Base-by-base conservation (phyloP, 176 grass and related monocot species). In the Aegilops bicornis region DNA sequence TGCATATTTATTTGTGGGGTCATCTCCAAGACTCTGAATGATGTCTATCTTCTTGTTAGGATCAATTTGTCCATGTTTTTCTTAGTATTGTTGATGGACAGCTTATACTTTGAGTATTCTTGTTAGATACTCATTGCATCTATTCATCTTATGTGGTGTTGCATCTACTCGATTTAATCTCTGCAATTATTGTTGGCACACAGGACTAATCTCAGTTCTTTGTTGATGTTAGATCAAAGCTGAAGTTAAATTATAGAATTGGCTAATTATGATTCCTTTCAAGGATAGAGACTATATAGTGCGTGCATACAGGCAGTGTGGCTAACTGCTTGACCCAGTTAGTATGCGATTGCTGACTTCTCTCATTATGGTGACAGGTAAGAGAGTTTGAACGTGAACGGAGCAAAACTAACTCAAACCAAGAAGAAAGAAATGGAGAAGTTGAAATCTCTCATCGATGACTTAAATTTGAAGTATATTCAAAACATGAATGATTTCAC, bases 301-400 rank as follows among this genome's bases (percentile, higher is more conserved):
- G 24, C 62, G 74, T 84, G 47, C 48, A 39, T 47, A 11, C 39
- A 67, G 6, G 59, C 30, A 5, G 1, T 75, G 23, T 60, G 6
- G 17, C 0, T 4, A 69, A 65, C 77, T 67, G 14, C 36, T 89
- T 80, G 48, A 82, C 10, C 63, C 42, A 70, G 43, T 87, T 50
- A 45, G 37, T 64, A 15, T 45, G 0, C 20, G 50, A 8, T 86
- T 80, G 66, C 39, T 92, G 30, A 97, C 89, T 93, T 84, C 17
- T 92, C 63, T 86, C 68, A 30, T 91, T 85, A 69, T 91, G 84
- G 24, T 96, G 76, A 87, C 92, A 98, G 97, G 92, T 96, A 84
- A 92, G 87, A 84, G 97, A 98, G 84, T 95, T 94, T 85, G 97
- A 98, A 81, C 90, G 90, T 23, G n/a, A 91, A 88, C 85, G 97